Evolutionary conservation across 2,329 filamentous ascomycete species (phyloP).

Genomic region (Aspergillus tubingensis): DNA sequence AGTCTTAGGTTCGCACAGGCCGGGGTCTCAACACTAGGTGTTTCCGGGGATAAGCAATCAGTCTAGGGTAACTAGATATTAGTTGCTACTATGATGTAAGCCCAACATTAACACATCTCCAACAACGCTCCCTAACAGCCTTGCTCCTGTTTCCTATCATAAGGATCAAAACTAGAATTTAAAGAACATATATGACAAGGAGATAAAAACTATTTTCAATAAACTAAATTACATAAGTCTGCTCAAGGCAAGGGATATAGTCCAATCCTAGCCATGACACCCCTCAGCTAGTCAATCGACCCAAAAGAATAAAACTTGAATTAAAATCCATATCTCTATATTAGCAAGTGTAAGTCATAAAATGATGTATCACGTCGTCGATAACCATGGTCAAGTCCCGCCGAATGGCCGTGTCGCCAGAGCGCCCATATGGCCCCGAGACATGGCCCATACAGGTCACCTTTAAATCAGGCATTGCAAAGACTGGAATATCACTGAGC

Average conservation of each 20-base stretch:
- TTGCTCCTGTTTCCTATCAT: not conserved
- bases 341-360: slow-evolving; percentile 1
- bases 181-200: not conserved
- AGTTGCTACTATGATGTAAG: too few relatives aligned
- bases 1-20: too few relatives aligned
- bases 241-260: not conserved
- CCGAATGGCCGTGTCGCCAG: not conserved
- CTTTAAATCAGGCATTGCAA: too few relatives aligned
- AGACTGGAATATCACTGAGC: slow-evolving; percentile 22
- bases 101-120: too few relatives aligned
- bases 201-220: not conserved
- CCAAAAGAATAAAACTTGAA: not conserved
- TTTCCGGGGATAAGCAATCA: too few relatives aligned
- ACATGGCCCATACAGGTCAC: not conserved
- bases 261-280: not conserved
- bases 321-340: not conserved
- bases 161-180: not conserved
- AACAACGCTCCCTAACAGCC: too few relatives aligned
- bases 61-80: too few relatives aligned
- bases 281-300: not conserved
- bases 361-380: not conserved
- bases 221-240: not conserved
- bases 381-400: not conserved
- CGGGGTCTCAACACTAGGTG: too few relatives aligned
- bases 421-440: not conserved